Percentiles rank a stretch among this genome's conserved stretches.
Evolutionary conservation across 192 early-diverging fungal species (phyloP).

Genomic region (Umbelopsis sp.): DNA sequence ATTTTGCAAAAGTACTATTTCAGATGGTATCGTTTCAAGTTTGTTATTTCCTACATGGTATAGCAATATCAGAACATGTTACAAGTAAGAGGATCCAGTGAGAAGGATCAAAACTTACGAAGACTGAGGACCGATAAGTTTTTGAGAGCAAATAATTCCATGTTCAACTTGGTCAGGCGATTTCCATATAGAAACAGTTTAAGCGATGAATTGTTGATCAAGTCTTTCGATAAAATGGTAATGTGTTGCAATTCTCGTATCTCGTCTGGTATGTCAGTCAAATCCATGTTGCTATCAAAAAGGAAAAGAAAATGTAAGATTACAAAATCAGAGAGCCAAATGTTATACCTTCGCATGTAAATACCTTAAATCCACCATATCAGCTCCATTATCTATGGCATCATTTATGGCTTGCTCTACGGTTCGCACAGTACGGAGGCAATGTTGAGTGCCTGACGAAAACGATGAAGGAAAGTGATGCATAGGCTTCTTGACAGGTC

Average conservation of each 20-base stretch:
- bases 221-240: conserved; percentile 28
- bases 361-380: conserved; percentile 33
- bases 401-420: conserved; percentile 26
- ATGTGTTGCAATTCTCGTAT: conserved; percentile 29
- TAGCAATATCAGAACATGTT: neutral
- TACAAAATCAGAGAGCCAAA: neutral
- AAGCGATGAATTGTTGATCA: conserved; percentile 27
- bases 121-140: conserved; percentile 51
- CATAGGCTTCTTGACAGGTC: neutral
- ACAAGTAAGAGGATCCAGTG: no score
- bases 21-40: conserved; percentile 41
- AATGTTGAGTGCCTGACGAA: neutral
- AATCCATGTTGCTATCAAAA: conserved; percentile 20
- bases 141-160: conserved; percentile 41
- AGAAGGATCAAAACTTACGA: conserved; percentile 32
- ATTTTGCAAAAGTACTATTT: conserved; percentile 46
- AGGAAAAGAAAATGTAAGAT: neutral
- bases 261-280: conserved; percentile 32
- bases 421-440: neutral
- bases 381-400: conserved; percentile 29
- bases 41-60: conserved; percentile 40
- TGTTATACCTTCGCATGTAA: neutral
- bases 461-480: neutral
- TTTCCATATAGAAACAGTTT: conserved; percentile 51
- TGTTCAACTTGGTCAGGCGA: conserved; percentile 31